Conservation (phyloP, 257 asterid species). For the Solanum virginianum region DNA sequence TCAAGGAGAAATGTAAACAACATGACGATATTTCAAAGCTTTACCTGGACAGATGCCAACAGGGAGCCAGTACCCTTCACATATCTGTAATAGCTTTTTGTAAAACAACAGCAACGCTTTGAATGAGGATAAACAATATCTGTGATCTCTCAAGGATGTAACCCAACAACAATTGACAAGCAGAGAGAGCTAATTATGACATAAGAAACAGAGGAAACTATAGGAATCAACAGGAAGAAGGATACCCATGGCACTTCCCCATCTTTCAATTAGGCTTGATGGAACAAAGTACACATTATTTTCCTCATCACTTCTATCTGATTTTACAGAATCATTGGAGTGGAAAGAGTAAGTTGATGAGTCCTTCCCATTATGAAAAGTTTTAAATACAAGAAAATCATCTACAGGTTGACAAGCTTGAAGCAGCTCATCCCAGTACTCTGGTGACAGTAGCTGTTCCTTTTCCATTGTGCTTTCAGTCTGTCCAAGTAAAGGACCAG, state of each 20-base stretch:
- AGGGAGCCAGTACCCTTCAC: conserved; percentile 96
- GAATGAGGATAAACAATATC: conserved; percentile 93
- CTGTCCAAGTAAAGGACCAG: conserved; percentile 40
- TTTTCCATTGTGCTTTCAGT: conserved; percentile 19
- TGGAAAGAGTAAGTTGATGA: conserved; percentile 13
- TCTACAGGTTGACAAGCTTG: conserved; percentile 52
- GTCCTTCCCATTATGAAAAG: conserved; percentile 11
- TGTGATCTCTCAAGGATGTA: conserved; percentile 13
- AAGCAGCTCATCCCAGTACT: conserved; percentile 28
- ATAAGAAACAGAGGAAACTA: neutral
- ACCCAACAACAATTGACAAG: neutral
- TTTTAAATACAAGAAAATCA: conserved; percentile 49
- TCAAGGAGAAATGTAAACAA: neutral
- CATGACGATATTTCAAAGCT: neutral
- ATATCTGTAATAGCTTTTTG: conserved; percentile 84
- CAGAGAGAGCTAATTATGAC: neutral
- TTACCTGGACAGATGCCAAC: conserved; percentile 63
- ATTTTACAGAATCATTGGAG: conserved; percentile 15
- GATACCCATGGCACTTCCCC: conserved; percentile 99
- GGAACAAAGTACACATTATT: conserved; percentile 47
- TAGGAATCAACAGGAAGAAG: conserved; percentile 9
- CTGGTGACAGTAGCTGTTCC: conserved; percentile 23
- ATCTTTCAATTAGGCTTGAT: conserved; percentile 59
- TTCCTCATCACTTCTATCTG: conserved; percentile 25
- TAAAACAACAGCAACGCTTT: conserved; percentile 87